Conservation (phyloP, 495 filamentous ascomycete species). For the Neurospora sp. region DNA sequence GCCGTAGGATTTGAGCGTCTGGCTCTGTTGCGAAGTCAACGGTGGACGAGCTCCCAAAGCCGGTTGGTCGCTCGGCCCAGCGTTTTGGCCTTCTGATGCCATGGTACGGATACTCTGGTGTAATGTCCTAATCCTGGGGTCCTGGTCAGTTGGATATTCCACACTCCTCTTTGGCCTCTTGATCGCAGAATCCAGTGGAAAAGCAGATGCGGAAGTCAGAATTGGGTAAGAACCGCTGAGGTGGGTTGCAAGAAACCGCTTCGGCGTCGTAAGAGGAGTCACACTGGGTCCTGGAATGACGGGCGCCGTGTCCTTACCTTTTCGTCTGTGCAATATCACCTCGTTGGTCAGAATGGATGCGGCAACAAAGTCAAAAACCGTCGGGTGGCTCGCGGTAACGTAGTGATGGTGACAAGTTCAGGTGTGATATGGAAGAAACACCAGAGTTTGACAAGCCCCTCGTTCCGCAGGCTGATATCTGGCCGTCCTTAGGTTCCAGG, state of each 20-base stretch:
- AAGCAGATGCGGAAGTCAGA: neutral
- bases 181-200: neutral
- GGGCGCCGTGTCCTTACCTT: neutral
- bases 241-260: neutral
- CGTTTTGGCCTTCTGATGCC: conserved; percentile 3
- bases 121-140: neutral
- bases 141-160: neutral
- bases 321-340: neutral
- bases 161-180: neutral
- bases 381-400: neutral
- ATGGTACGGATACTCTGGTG: neutral
- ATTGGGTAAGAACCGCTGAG: neutral
- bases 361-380: neutral
- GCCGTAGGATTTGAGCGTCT: conserved; percentile 7
- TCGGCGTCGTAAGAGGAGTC: neutral
- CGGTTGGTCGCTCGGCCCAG: neutral
- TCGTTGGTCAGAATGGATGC: neutral
- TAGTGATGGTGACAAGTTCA: neutral
- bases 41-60: neutral
- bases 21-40: neutral
- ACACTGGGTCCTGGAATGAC: neutral
- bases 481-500: neutral
- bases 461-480: neutral
- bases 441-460: neutral
- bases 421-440: neutral